These are phyloP conservation scores for Naganishia randhawae DNA, from an alignment of 768 basidiomycete genomes.

Conservation along the genomic window DNA sequence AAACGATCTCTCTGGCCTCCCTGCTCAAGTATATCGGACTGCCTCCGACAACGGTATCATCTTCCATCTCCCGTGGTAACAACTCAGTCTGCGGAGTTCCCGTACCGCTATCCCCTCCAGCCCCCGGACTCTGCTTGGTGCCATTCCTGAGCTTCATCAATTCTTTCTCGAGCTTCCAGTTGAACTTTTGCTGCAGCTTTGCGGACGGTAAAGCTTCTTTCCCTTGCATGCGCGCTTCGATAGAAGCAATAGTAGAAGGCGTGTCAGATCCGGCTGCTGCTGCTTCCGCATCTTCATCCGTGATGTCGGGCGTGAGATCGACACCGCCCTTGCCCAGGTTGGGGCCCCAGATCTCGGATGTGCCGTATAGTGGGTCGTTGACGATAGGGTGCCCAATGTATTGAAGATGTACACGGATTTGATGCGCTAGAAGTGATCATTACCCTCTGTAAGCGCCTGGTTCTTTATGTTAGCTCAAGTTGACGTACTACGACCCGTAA, in stretches of 20 bases:
- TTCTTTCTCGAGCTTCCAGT: slow-evolving; percentile 48
- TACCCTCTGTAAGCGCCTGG: background rate
- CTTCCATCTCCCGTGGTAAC: slow-evolving; percentile 32
- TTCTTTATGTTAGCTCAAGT: background rate
- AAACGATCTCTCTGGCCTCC: slow-evolving; percentile 50
- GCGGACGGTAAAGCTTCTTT: slow-evolving; percentile 26
- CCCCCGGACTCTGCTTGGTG: background rate
- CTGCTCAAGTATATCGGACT: slow-evolving; percentile 48
- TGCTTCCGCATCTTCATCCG: slow-evolving; percentile 41
- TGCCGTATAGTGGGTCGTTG: slow-evolving; percentile 91
- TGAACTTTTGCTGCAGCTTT: slow-evolving; percentile 27
- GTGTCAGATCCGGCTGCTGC: background rate
- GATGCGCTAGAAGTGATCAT: slow-evolving; percentile 65
- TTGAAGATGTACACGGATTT: slow-evolving; percentile 94
- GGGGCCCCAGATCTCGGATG: slow-evolving; percentile 60
- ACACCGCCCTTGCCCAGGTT: slow-evolving; percentile 75
- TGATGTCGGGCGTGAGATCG: slow-evolving; percentile 60
- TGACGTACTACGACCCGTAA: slow-evolving; percentile 84
- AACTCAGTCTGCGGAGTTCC: slow-evolving; percentile 23
- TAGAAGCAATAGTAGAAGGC: background rate
- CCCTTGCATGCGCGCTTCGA: slow-evolving; percentile 27
- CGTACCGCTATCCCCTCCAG: background rate
- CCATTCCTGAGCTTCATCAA: slow-evolving; percentile 7
- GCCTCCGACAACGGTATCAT: slow-evolving; percentile 39
- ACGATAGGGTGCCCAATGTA: slow-evolving; percentile 89